Conservation (phyloP, 306 rosid species). For the Oemleria cerasiformis region DNA sequence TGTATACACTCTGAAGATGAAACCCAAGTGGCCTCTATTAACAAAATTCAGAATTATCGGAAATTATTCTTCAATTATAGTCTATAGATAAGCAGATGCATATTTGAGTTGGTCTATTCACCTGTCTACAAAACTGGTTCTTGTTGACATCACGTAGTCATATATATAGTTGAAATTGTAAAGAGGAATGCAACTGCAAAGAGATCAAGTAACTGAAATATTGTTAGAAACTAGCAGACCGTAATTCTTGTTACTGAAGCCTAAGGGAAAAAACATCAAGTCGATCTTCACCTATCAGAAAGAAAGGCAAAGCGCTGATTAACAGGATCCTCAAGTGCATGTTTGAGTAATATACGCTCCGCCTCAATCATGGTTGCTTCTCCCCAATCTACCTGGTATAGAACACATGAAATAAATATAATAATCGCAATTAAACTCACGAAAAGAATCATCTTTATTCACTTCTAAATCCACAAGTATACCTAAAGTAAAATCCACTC, state of each 20-base stretch:
- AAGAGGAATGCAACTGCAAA: slow-evolving; percentile 94
- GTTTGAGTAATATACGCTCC: slow-evolving; percentile 77
- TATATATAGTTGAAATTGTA: slow-evolving; percentile 93
- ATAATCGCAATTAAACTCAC: slow-evolving; percentile 23
- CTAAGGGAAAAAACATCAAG: slow-evolving; percentile 12
- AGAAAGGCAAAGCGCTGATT: slow-evolving; percentile 93
- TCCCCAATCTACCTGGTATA: slow-evolving; percentile 97
- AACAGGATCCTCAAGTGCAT: slow-evolving; percentile 76
- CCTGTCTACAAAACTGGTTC: slow-evolving; percentile 98
- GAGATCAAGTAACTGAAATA: slow-evolving; percentile 63
- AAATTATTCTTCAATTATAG: neutral
- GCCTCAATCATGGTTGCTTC: slow-evolving; percentile 96
- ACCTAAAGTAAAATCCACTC: neutral
- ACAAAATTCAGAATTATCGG: neutral
- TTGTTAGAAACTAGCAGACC: slow-evolving; percentile 33
- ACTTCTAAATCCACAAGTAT: neutral
- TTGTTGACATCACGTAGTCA: slow-evolving; percentile 80
- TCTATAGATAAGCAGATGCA: neutral
- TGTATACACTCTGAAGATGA: neutral
- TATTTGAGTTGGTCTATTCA: slow-evolving; percentile 24
- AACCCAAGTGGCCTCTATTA: neutral
- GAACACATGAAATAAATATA: slow-evolving; percentile 26
- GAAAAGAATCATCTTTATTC: neutral
- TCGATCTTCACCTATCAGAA: slow-evolving; percentile 90
- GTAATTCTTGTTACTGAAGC: neutral